Base-by-base conservation (phyloP, 345 rosid genomes). In the Lagerstroemia speciosa region DNA sequence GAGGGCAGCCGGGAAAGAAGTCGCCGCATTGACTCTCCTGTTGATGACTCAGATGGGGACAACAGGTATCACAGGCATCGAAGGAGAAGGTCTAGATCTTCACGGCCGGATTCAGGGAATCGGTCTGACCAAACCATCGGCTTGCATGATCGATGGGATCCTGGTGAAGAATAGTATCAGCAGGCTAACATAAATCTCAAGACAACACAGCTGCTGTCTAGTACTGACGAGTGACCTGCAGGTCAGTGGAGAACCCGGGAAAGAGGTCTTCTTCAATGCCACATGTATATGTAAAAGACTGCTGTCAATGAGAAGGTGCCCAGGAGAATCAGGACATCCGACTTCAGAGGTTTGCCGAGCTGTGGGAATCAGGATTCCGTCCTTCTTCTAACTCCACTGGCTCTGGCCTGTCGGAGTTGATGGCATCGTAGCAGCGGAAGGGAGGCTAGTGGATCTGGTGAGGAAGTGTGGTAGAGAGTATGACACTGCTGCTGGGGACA, bases 111-210 rank as follows among this genome's bases (percentile, higher is more conserved):
- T 30, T 50, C 62, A 22, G 34, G 29, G 33, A 30, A 11, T 4
- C 4, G 20, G 32, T 27, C 19, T n/a, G 31, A 14, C 5, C 32
- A 65, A 65, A 27, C 72, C 72, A 14, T 26, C 9, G 55, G 43
- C 37, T 24, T 43, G n/a, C 31, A 3, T 16, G 72, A 69, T 34
- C 72, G 72, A 8, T 69, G 72, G 72, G 43, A 69, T 61, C 72
- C 72, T 1, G 55, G 46, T 27, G 27, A 58, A n/a, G 67, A 65
- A 37, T 30, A 24, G 22, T 24, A 40, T 17, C 3, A 5, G 6
- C 8, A 16, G 48, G 27, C 27, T 5, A 19, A 20, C 55, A 2
- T 20, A n/a, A 1, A 36, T 38, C 29, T 26, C 55, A 0, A 10
- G 8, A 1, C 55, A 15, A 27, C 6, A 29, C 19, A 0, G 19